Percentiles rank a stretch among this genome's conserved stretches.
Conservation (phyloP, 2,329 filamentous ascomycete species). For the Grosmannia clavigera region DNA sequence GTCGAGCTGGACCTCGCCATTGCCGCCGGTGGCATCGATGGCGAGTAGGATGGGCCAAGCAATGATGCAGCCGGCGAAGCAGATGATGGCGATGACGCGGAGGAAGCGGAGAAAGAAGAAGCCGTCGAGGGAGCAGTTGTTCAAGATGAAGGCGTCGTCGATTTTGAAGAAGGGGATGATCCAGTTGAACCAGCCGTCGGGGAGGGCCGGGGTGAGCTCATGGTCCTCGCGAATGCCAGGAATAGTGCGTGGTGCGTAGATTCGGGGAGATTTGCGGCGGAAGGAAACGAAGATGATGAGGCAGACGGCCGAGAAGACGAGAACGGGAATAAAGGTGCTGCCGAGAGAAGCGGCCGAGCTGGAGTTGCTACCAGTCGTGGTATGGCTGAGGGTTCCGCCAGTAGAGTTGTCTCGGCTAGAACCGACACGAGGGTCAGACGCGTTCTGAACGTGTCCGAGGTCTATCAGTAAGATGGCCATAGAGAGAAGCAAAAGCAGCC, state of each 20-base stretch:
- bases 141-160: conserved; percentile 66
- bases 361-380: conserved; percentile 20
- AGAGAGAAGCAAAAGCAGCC: too few species aligned
- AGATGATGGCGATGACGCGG: conserved; percentile 63
- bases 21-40: conserved; percentile 71
- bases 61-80: conserved; percentile 65
- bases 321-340: conserved; percentile 40
- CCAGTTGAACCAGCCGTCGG: conserved; percentile 50
- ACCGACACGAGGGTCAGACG: conserved; percentile 27
- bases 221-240: conserved; percentile 34
- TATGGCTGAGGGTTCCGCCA: conserved; percentile 23
- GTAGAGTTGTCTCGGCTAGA: conserved; percentile 29
- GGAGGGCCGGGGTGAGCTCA: conserved; percentile 43
- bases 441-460: conserved; percentile 12
- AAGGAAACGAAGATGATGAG: conserved; percentile 38
- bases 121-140: conserved; percentile 78
- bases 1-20: conserved; percentile 50
- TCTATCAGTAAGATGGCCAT: too few species aligned
- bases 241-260: conserved; percentile 43
- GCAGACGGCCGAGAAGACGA: conserved; percentile 34
- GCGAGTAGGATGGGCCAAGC: conserved; percentile 81
- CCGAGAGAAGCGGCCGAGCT: conserved; percentile 29
- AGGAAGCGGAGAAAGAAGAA: conserved; percentile 83
- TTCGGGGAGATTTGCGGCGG: conserved; percentile 34
- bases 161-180: conserved; percentile 48